A percentile compares a stretch with the other conserved stretches of the same genome.
These are phyloP conservation scores for Haematococcus sp. DNA, from an alignment of 139 green algal species.

Conservation along the genomic window DNA sequence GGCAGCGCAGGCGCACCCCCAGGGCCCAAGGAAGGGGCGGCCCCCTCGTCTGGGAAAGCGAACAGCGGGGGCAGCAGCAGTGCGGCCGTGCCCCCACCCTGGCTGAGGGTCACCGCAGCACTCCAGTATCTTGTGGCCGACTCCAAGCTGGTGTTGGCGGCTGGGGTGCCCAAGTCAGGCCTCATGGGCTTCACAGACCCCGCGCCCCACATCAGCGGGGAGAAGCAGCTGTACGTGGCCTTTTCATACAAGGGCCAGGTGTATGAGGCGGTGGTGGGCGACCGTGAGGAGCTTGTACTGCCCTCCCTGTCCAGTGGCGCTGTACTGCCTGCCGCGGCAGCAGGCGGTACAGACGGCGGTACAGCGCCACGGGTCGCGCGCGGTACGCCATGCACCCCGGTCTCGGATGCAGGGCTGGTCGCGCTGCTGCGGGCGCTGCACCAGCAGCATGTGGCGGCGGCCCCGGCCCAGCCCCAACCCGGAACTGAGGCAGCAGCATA, in stretches of 20 bases:
- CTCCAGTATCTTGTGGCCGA: constrained; percentile 59
- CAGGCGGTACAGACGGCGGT: not conserved
- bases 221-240: constrained; percentile 41
- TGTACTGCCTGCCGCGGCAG: not conserved
- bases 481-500: no score
- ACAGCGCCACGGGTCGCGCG: no score
- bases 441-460: no score
- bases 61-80: not conserved
- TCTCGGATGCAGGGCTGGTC: no score
- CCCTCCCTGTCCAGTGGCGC: constrained; percentile 7
- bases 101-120: constrained; percentile 44
- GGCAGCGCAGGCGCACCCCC: not conserved
- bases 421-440: no score
- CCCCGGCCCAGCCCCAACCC: no score
- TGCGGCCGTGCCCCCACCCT: constrained; percentile 19
- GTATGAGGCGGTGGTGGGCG: constrained; percentile 36
- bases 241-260: constrained; percentile 22
- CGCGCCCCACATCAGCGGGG: not conserved
- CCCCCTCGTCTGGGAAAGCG: not conserved
- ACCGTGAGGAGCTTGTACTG: constrained; percentile 31
- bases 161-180: constrained; percentile 40
- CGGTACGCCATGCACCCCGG: no score
- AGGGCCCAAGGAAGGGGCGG: not conserved
- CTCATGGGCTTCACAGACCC: constrained; percentile 63
- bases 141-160: constrained; percentile 36